Base-by-base conservation (phyloP, 1,284 basidiomycete genomes). In the Gomphus sp. region DNA sequence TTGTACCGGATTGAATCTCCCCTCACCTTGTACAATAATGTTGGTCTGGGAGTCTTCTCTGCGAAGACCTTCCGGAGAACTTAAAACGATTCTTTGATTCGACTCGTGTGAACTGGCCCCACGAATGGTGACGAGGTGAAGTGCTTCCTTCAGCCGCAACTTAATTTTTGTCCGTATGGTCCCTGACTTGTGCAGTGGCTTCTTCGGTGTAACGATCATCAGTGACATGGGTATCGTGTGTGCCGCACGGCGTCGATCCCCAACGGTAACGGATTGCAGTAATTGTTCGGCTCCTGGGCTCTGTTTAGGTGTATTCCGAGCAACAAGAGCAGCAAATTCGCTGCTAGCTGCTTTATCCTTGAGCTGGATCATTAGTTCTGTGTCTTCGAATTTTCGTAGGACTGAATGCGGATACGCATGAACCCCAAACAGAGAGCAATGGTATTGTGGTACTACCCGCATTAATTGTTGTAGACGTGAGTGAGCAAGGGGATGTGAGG, bases 181-280 rank as follows among this genome's bases (percentile, higher is more conserved):
- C 25, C 39, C 53, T 12, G 53, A 44, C 25, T 45, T 55, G 28
- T 55, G 53, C 7, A 55, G 25, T 2, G 39, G 31, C 31, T 45
- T 44, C 28, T 43, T 43, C 22, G 43, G n/a, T 10, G 33, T 14
- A 4, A 55, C 28, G 11, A 55, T 14, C 39, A 55, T 45, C 31
- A 52, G 14, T 11, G 53, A 55, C 39, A 55, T 55, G 53, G 53
- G 53, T 8, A 55, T 6, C 33, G 53, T 45, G 16, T 55, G 53
- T 28, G 34, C 41, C n/a, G 39, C 41, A 44, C 53, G 53, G 16
- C 41, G 39, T 3, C 41, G 22, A 25, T 55, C 53, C 10, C 53
- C 39, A 36, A 33, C 28, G 6, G 41, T 43, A 43, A 16, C 41
- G 14, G 14, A 6, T 11, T 43, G 3, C 14, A 11, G 2, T 16